Percentiles rank a stretch among this genome's conserved stretches.
Evolutionary conservation across 306 rosid genomes (phyloP).

Genomic region (Cucurbita pepo): DNA sequence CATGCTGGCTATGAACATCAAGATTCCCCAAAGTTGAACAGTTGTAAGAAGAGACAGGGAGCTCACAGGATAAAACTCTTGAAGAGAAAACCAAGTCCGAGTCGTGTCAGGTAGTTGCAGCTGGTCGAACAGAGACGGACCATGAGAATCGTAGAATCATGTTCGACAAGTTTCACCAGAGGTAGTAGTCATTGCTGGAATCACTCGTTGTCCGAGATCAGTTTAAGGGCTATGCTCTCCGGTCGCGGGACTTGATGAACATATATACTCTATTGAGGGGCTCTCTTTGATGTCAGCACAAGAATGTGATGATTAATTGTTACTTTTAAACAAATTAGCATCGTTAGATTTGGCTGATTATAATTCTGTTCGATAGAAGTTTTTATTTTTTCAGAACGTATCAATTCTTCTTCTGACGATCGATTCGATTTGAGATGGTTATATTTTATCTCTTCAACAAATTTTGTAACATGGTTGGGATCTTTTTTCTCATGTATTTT

Average conservation of each 20-base stretch:
- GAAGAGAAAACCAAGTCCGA: slow-evolving; percentile 53
- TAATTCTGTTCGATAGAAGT: no score
- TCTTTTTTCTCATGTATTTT: not conserved
- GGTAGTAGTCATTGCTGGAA: not conserved
- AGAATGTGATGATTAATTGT: not conserved
- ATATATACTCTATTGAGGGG: not conserved
- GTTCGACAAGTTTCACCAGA: not conserved
- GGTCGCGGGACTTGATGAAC: no score
- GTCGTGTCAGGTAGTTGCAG: slow-evolving; percentile 11
- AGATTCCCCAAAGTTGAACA: slow-evolving; percentile 48
- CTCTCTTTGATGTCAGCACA: not conserved
- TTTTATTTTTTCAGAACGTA: no score
- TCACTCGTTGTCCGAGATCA: not conserved
- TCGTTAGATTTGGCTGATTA: not conserved
- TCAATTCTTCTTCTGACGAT: no score
- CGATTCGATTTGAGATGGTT: no score
- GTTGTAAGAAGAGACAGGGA: slow-evolving; percentile 64
- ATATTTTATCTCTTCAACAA: not conserved
- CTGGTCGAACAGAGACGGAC: slow-evolving; percentile 28
- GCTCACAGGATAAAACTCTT: slow-evolving; percentile 30
- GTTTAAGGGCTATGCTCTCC: not conserved
- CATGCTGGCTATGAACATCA: slow-evolving; percentile 20
- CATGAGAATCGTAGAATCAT: slow-evolving; percentile 20
- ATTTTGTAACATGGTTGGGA: no score
- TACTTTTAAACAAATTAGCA: not conserved